A percentile compares a stretch with the other conserved stretches of the same genome.
Evolutionary conservation across 2,329 filamentous ascomycete genomes (phyloP).

Genomic region (Paraconiothyrium brasiliense): DNA sequence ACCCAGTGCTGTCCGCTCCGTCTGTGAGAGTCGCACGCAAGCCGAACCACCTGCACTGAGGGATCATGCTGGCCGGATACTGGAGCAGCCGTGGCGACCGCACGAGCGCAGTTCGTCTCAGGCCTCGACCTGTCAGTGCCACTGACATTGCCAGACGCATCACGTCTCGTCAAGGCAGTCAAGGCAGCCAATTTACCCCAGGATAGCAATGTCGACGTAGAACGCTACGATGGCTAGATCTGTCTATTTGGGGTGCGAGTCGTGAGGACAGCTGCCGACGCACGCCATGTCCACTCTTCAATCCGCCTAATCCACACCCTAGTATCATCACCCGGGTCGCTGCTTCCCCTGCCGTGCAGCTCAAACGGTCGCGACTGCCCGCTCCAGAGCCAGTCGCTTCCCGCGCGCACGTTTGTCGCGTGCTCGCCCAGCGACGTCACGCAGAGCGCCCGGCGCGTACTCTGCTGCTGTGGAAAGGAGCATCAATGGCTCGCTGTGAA

Average conservation of each 20-base stretch:
- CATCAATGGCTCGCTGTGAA: slow-evolving; percentile 16
- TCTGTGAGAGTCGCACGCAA: not conserved
- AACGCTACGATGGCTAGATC: not conserved
- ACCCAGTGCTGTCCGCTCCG: slow-evolving; percentile 6
- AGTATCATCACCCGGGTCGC: slow-evolving; percentile 13
- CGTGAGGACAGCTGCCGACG: slow-evolving; percentile 13
- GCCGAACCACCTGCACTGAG: slow-evolving; percentile 6
- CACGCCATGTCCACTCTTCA: slow-evolving; percentile 14
- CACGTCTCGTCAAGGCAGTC: slow-evolving; percentile 13
- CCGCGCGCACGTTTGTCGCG: not conserved
- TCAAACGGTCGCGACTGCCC: slow-evolving; percentile 17
- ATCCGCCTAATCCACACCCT: slow-evolving; percentile 25
- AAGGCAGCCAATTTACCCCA: not conserved
- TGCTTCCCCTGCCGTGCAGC: slow-evolving; percentile 15
- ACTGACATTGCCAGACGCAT: slow-evolving; percentile 17
- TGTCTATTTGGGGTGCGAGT: slow-evolving; percentile 8
- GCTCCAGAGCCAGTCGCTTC: slow-evolving; percentile 13
- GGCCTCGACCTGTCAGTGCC: slow-evolving; percentile 21
- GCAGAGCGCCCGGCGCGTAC: slow-evolving; percentile 16
- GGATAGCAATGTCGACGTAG: slow-evolving; percentile 1
- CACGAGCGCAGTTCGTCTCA: slow-evolving; percentile 38
- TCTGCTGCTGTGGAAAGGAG: slow-evolving; percentile 8
- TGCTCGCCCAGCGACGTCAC: not conserved
- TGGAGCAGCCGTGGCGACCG: slow-evolving; percentile 26
- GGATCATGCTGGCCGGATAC: slow-evolving; percentile 20